Conservation (phyloP, 371 early-diverging fungal genomes). For the Rhizopus arrhizus region DNA sequence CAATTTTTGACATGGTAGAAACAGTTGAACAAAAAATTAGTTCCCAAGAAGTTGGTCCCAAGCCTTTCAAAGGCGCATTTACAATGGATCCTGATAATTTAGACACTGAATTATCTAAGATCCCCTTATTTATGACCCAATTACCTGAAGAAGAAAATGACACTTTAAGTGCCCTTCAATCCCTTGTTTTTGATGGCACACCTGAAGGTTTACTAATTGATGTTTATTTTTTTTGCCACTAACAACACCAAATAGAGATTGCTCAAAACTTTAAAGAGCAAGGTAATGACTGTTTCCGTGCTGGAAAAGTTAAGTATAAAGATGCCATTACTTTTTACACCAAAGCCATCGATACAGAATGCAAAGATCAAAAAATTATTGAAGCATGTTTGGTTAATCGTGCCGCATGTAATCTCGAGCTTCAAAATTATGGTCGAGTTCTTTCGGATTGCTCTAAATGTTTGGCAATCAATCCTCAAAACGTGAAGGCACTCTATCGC, state of each 20-base stretch:
- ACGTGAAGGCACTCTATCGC: slow-evolving; percentile 91
- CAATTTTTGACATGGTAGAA: slow-evolving; percentile 4
- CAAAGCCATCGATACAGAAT: slow-evolving; percentile 81
- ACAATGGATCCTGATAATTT: slow-evolving; percentile 54
- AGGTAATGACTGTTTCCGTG: slow-evolving; percentile 91
- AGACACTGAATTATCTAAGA: slow-evolving; percentile 64
- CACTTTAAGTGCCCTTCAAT: slow-evolving; percentile 81
- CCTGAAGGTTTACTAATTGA: slow-evolving; percentile 75
- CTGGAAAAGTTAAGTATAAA: slow-evolving; percentile 65
- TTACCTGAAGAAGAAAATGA: slow-evolving; percentile 81
- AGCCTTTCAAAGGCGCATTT: slow-evolving; percentile 31
- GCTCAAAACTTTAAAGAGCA: slow-evolving; percentile 94
- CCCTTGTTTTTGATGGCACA: slow-evolving; percentile 90
- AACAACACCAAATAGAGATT: slow-evolving; percentile 62
- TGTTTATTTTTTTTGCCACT: neutral
- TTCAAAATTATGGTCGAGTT: slow-evolving; percentile 75
- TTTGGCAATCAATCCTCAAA: slow-evolving; percentile 74
- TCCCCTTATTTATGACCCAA: slow-evolving; percentile 92
- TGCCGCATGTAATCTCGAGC: slow-evolving; percentile 91
- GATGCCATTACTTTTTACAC: slow-evolving; percentile 89
- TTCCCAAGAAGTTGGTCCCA: slow-evolving; percentile 28
- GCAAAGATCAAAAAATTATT: slow-evolving; percentile 73
- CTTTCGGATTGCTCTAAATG: slow-evolving; percentile 89
- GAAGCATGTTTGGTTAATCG: slow-evolving; percentile 85
- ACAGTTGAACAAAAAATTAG: slow-evolving; percentile 1